phyloP scores from a whole-genome alignment of 108 stramenopile species.

The Cylindrotheca fusiformis region DNA sequence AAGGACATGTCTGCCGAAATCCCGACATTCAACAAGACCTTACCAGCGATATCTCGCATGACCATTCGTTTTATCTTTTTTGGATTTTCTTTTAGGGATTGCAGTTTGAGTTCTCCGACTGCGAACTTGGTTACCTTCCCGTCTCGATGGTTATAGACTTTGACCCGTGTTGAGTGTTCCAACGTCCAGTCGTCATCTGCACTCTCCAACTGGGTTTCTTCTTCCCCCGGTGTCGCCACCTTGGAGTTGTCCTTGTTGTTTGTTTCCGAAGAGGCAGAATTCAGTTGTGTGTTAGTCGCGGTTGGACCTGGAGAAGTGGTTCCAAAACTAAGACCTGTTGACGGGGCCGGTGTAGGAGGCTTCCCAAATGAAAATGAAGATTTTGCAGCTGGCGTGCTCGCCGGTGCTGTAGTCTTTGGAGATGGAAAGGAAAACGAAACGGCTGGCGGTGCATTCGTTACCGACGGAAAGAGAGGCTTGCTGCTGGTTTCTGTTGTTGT shows the following conservation, averaged over 20 bases:
- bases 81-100: slow-evolving; percentile 1
- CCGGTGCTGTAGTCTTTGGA: not conserved
- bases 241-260: not conserved
- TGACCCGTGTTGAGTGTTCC: slow-evolving; percentile 1
- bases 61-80: slow-evolving; percentile 10
- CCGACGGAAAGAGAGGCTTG: slow-evolving; percentile 1
- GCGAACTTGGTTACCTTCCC: not conserved
- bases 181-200: slow-evolving; percentile 20
- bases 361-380: slow-evolving; percentile 10
- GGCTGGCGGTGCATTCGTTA: slow-evolving; percentile 4
- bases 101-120: not conserved
- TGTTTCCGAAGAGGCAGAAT: not conserved
- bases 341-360: slow-evolving; percentile 5
- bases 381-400: not conserved
- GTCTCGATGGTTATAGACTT: slow-evolving; percentile 5
- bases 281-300: not conserved
- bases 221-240: not conserved
- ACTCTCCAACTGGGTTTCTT: slow-evolving; percentile 1
- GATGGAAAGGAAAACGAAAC: slow-evolving; percentile 1
- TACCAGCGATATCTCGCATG: slow-evolving; percentile 13
- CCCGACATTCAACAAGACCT: slow-evolving; percentile 12
- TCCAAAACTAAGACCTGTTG: slow-evolving; percentile 4
- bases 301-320: not conserved
- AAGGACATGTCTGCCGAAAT: slow-evolving; percentile 11
- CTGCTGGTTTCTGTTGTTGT: not conserved